phyloP scores from a whole-genome alignment of 2,329 filamentous ascomycete genomes.

The Alternaria triticimaculans region DNA sequence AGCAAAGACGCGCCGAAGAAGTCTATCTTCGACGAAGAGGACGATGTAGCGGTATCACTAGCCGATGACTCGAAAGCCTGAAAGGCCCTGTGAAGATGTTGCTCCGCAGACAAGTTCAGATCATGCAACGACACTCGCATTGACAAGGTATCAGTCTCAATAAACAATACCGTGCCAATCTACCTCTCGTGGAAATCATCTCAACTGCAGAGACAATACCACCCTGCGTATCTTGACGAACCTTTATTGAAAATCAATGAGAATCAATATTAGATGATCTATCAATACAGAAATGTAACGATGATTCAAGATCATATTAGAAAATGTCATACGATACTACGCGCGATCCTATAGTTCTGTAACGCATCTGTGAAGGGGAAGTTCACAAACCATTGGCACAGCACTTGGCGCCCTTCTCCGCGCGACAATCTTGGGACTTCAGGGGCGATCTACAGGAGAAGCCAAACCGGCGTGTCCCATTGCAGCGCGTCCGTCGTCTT shows the following conservation, averaged over 20 bases:
- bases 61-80: background rate
- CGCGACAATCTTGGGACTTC: background rate
- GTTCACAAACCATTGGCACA: slow-evolving; percentile 3
- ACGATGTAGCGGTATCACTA: slow-evolving; percentile 1
- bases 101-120: background rate
- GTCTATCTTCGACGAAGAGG: slow-evolving; percentile 20
- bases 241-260: background rate
- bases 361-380: slow-evolving; percentile 2
- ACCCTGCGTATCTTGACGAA: background rate
- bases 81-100: background rate
- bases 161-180: background rate
- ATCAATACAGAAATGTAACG: background rate
- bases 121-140: background rate
- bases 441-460: slow-evolving; percentile 21
- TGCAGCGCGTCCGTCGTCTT: background rate
- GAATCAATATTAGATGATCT: background rate
- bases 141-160: background rate
- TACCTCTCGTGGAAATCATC: background rate
- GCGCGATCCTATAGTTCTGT: slow-evolving; percentile 5
- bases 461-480: slow-evolving; percentile 1
- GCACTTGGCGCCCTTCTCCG: slow-evolving; percentile 6
- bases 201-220: background rate
- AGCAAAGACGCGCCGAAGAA: background rate
- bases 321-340: background rate
- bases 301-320: background rate